phyloP scores from a whole-genome alignment of 345 rosid species.

The Citrus sp. region DNA sequence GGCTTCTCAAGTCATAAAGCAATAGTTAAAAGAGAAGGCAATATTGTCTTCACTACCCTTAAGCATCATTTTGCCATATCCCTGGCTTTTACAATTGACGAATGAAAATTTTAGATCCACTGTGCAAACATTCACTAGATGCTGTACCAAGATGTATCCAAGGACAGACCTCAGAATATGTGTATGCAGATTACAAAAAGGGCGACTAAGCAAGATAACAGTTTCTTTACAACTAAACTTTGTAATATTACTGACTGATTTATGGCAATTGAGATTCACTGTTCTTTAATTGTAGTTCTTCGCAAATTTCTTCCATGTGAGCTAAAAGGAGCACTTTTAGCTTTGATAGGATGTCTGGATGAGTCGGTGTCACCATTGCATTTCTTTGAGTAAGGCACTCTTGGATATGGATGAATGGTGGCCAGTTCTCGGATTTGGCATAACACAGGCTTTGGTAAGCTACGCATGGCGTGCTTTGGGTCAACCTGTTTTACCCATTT shows the following conservation, averaged over 20 bases:
- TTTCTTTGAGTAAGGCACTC: constrained; percentile 31
- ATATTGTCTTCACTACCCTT: neutral
- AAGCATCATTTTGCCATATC: constrained; percentile 20
- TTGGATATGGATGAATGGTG: constrained; percentile 64
- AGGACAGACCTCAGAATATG: constrained; percentile 1
- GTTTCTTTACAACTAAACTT: constrained; percentile 25
- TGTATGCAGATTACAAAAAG: constrained; percentile 12
- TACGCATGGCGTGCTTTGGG: constrained; percentile 32
- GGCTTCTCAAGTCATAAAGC: neutral
- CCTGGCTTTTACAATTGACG: constrained; percentile 15
- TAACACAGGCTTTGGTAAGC: constrained; percentile 55
- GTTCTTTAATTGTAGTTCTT: constrained; percentile 26
- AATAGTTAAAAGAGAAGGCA: neutral
- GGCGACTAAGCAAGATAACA: neutral
- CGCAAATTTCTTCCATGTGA: constrained; percentile 33
- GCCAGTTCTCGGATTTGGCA: constrained; percentile 69
- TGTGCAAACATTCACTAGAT: constrained; percentile 23
- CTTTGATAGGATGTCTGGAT: constrained; percentile 10
- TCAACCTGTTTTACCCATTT: constrained; percentile 46
- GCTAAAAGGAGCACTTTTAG: constrained; percentile 22
- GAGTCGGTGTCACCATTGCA: constrained; percentile 2
- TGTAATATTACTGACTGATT: constrained; percentile 10
- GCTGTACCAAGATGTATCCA: constrained; percentile 5
- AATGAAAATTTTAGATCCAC: constrained; percentile 6
- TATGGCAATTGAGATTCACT: constrained; percentile 6